A percentile compares a stretch with the other conserved stretches of the same genome.
These are phyloP conservation scores for Cyclotella distinguenda DNA, from an alignment of 108 stramenopile species.

Conservation along the genomic window DNA sequence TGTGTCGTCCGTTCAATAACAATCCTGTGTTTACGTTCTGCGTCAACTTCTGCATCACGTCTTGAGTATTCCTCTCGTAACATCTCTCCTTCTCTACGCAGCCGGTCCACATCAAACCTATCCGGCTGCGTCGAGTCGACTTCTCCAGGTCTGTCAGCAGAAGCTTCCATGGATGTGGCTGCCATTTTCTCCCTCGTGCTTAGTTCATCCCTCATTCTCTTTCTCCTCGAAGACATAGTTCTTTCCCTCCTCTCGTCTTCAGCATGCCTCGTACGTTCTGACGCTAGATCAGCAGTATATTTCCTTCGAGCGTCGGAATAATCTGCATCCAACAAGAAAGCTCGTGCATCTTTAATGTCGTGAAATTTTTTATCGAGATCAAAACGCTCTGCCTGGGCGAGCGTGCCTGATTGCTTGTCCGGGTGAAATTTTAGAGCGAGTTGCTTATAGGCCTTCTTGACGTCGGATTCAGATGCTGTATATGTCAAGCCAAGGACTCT, in stretches of 20 bases:
- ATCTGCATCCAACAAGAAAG: constrained; percentile 66
- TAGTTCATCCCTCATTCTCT: constrained; percentile 73
- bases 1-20: constrained; percentile 23
- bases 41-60: constrained; percentile 48
- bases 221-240: constrained; percentile 66
- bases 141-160: no score
- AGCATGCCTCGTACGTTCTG: constrained; percentile 52
- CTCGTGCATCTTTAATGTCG: constrained; percentile 62
- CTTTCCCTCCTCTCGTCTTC: constrained; percentile 63
- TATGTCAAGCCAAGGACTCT: constrained; percentile 53
- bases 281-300: constrained; percentile 65
- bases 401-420: constrained; percentile 83
- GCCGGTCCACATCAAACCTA: constrained; percentile 51
- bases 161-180: background rate
- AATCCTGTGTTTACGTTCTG: constrained; percentile 33
- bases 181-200: constrained; percentile 58
- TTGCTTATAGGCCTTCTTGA: constrained; percentile 78
- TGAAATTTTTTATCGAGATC: constrained; percentile 53
- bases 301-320: constrained; percentile 49
- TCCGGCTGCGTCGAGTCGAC: constrained; percentile 25
- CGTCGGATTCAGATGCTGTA: constrained; percentile 58
- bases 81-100: constrained; percentile 64
- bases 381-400: constrained; percentile 19
- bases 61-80: constrained; percentile 59
- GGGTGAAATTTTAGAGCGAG: constrained; percentile 85